Evolutionary conservation across 2,329 filamentous ascomycete genomes (phyloP).

Genomic region (Pseudogymnoascus sp.): DNA sequence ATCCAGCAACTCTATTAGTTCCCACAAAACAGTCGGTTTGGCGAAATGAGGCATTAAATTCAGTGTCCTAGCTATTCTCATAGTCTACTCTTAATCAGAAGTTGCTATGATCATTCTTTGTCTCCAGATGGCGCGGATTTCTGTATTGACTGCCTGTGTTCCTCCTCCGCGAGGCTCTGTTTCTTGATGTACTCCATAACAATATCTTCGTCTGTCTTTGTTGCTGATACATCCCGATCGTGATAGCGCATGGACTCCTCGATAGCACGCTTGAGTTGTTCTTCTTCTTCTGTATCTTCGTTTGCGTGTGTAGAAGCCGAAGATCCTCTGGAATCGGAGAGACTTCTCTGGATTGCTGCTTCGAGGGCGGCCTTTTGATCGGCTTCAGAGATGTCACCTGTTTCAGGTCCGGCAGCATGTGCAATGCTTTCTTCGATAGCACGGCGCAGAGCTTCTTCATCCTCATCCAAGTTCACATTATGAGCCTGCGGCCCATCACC

Average conservation of each 20-base stretch:
- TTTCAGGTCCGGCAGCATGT: slow-evolving; percentile 30
- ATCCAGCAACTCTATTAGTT: not conserved
- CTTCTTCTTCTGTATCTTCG: slow-evolving; percentile 27
- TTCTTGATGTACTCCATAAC: slow-evolving; percentile 70
- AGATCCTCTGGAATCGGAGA: slow-evolving; percentile 25
- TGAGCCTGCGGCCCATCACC: slow-evolving; percentile 27
- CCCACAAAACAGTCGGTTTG: not conserved
- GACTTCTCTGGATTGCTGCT: slow-evolving; percentile 46
- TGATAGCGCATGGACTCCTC: slow-evolving; percentile 31
- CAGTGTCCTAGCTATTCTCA: not conserved
- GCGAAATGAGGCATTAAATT: not conserved
- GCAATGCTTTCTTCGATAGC: slow-evolving; percentile 43
- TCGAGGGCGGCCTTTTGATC: slow-evolving; percentile 51
- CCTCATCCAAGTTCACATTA: not conserved
- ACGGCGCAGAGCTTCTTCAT: slow-evolving; percentile 37
- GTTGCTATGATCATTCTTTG: not conserved
- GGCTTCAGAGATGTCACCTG: slow-evolving; percentile 34
- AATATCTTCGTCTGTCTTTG: slow-evolving; percentile 59
- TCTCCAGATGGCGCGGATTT: not conserved
- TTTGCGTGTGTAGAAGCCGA: slow-evolving; percentile 16
- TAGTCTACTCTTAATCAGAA: not conserved
- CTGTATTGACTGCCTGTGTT: slow-evolving; percentile 29
- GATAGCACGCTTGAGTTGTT: slow-evolving; percentile 35
- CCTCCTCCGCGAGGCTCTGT: slow-evolving; percentile 64
- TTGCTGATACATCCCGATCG: slow-evolving; percentile 29